Conservation (phyloP, 164 flowering plant genomes). For the Dillenia suffruticosa region DNA sequence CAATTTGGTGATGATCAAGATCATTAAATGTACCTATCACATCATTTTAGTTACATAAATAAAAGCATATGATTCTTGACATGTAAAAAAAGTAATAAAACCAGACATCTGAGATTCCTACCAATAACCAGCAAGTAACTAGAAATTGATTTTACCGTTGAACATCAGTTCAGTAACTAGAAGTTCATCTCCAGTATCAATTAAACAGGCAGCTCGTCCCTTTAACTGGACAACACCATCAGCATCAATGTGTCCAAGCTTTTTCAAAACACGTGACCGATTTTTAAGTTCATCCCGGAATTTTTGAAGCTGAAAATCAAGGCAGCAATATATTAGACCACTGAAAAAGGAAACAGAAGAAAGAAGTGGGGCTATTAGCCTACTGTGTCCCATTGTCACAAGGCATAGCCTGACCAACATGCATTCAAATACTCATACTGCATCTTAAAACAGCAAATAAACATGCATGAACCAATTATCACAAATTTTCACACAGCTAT, state of each 20-base stretch:
- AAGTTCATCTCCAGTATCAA: slow-evolving; percentile 98
- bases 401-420: too few relatives aligned
- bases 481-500: too few relatives aligned
- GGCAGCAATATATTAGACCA: slow-evolving; percentile 2
- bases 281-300: slow-evolving; percentile 94
- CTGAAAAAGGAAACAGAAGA: not conserved
- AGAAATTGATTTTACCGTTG: slow-evolving; percentile 52
- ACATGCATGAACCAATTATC: too few relatives aligned
- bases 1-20: slow-evolving; percentile 95
- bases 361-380: too few relatives aligned
- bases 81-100: too few relatives aligned
- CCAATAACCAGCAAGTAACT: not conserved
- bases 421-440: too few relatives aligned
- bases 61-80: too few relatives aligned
- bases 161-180: slow-evolving; percentile 98
- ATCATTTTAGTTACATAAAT: not conserved
- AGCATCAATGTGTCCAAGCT: slow-evolving; percentile 95
- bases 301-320: slow-evolving; percentile 79
- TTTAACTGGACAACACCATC: slow-evolving; percentile 94
- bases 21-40: slow-evolving; percentile 86
- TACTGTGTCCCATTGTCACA: too few relatives aligned
- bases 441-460: too few relatives aligned
- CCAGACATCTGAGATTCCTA: too few relatives aligned
- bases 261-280: slow-evolving; percentile 87
- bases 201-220: slow-evolving; percentile 97